Percentiles rank a stretch among this genome's conserved stretches.
Evolutionary conservation across 768 basidiomycete genomes (phyloP).

Genomic region (Boletus subparvulus): DNA sequence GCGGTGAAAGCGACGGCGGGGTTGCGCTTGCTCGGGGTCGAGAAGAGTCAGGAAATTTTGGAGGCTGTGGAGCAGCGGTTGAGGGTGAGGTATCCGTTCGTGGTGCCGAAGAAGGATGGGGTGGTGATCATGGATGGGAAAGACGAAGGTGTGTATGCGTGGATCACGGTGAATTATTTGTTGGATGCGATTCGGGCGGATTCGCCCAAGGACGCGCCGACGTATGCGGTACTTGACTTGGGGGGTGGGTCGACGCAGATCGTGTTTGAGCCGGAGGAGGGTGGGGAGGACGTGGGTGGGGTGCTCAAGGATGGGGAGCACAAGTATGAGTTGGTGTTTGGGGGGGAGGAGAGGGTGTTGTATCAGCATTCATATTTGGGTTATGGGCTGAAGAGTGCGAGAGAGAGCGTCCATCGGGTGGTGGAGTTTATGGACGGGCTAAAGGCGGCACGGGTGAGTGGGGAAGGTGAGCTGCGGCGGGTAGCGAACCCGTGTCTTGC

Average conservation of each 20-base stretch:
- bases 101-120: conserved; percentile 53
- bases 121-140: conserved; percentile 93
- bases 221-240: conserved; percentile 91
- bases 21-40: conserved; percentile 64
- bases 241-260: conserved; percentile 98
- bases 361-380: conserved; percentile 99
- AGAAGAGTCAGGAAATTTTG: conserved; percentile 69
- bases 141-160: conserved; percentile 97
- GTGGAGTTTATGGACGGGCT: conserved; percentile 80
- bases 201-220: conserved; percentile 43
- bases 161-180: conserved; percentile 97
- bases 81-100: conserved; percentile 65
- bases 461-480: background rate
- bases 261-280: conserved; percentile 85
- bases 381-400: conserved; percentile 89
- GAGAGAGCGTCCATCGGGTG: conserved; percentile 81
- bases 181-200: conserved; percentile 67
- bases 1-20: conserved; percentile 95
- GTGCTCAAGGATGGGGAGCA: conserved; percentile 80
- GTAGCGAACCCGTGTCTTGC: conserved; percentile 79
- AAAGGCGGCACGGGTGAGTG: conserved; percentile 20
- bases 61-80: conserved; percentile 66
- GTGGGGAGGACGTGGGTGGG: conserved; percentile 35
- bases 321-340: conserved; percentile 82
- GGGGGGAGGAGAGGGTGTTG: conserved; percentile 64